phyloP scores from a whole-genome alignment of 192 early-diverging fungal species.

The Jimgerdemannia flammicorona region DNA sequence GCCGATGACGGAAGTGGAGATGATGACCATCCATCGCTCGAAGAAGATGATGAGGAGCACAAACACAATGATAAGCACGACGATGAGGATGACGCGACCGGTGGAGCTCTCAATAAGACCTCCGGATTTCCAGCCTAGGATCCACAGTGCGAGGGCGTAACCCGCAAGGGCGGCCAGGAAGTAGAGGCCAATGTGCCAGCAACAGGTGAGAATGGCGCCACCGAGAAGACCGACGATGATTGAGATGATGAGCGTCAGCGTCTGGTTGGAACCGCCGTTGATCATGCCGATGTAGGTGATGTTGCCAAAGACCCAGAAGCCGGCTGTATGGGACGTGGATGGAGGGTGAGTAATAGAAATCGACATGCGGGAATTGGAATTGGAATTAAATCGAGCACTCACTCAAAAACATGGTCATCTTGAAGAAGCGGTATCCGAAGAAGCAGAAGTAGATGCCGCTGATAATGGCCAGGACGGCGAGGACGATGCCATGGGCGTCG shows the following conservation, averaged over 20 bases:
- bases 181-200: conserved; percentile 68
- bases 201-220: conserved; percentile 61
- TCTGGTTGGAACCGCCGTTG: conserved; percentile 13
- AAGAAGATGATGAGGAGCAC: conserved; percentile 59
- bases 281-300: not conserved
- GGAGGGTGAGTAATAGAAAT: too few relatives aligned
- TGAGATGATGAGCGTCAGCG: conserved; percentile 32
- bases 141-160: conserved; percentile 68
- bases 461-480: not conserved
- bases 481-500: not conserved
- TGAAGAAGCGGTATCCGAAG: conserved; percentile 37
- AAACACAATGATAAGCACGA: conserved; percentile 56
- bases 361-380: not conserved
- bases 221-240: conserved; percentile 61
- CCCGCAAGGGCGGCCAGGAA: conserved; percentile 76
- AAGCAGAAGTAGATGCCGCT: conserved; percentile 16
- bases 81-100: conserved; percentile 70
- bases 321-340: not conserved
- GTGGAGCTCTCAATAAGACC: conserved; percentile 58
- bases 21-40: conserved; percentile 54
- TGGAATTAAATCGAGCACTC: conserved; percentile 27
- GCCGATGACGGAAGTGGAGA: conserved; percentile 73
- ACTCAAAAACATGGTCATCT: conserved; percentile 24
- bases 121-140: conserved; percentile 56
- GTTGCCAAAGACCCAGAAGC: conserved; percentile 1